Evolutionary conservation across 1,284 basidiomycete genomes (phyloP).

Genomic region (Mycosarcoma maydis): DNA sequence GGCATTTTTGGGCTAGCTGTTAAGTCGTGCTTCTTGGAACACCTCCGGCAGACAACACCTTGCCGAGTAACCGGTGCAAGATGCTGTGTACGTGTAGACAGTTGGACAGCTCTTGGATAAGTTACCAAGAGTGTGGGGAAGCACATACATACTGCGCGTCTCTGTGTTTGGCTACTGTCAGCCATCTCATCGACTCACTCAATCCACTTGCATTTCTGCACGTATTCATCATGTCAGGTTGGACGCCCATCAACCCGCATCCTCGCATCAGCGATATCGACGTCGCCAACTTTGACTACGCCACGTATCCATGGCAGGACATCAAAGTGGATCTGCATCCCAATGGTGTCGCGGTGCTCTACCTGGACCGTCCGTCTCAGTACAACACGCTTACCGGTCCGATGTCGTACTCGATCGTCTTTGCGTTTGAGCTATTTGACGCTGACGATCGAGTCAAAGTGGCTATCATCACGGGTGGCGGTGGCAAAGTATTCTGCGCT

Average conservation of each 20-base stretch:
- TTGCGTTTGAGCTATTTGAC: conserved; percentile 58
- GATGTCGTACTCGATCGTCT: conserved; percentile 48
- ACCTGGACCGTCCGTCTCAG: conserved; percentile 24
- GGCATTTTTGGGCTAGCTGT: too few species aligned
- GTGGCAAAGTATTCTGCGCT: conserved; percentile 52
- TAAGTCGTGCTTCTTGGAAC: too few species aligned
- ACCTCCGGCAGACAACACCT: too few species aligned
- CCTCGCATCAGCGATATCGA: conserved; percentile 40
- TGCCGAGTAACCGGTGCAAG: too few species aligned
- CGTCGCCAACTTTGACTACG: conserved; percentile 30
- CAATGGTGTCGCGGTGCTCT: conserved; percentile 36
- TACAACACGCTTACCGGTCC: conserved; percentile 51
- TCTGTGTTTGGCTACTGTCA: too few species aligned
- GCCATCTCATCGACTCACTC: too few species aligned
- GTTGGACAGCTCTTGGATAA: too few species aligned
- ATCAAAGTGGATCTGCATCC: conserved; percentile 24
- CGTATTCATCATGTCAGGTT: conserved; percentile 5
- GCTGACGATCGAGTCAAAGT: conserved; percentile 52
- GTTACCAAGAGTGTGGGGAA: too few species aligned
- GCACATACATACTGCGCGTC: too few species aligned
- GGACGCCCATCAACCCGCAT: conserved; percentile 42
- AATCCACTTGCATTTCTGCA: background rate
- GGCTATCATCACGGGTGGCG: conserved; percentile 49
- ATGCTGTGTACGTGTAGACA: too few species aligned
- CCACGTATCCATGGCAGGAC: conserved; percentile 31